A percentile compares a stretch with the other conserved stretches of the same genome.
phyloP scores from a whole-genome alignment of 2,329 filamentous ascomycete genomes.

The Fusarium lyarnte region DNA sequence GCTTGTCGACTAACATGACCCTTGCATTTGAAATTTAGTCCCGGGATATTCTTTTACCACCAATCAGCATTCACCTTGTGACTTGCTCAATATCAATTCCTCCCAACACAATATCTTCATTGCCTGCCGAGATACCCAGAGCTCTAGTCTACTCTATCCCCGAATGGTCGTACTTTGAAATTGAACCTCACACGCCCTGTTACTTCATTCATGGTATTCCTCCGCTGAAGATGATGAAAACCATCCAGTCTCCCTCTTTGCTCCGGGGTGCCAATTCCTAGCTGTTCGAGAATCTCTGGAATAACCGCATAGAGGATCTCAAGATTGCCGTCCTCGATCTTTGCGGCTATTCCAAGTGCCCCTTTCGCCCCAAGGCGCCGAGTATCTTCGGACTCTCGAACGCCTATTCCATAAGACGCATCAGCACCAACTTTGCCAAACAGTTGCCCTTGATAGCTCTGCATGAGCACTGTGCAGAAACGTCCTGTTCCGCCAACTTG shows the following conservation, averaged over 20 bases:
- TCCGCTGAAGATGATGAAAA: conserved; percentile 48
- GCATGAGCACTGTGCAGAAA: conserved; percentile 59
- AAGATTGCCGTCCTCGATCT: conserved; percentile 59
- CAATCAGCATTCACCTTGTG: conserved; percentile 2
- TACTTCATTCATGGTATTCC: conserved; percentile 52
- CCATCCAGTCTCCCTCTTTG: conserved; percentile 42
- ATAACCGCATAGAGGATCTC: conserved; percentile 56
- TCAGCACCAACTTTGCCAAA: conserved; percentile 61
- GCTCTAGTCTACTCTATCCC: background rate
- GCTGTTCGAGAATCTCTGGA: conserved; percentile 55
- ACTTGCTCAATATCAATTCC: background rate
- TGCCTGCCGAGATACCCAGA: background rate
- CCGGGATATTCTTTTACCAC: conserved; percentile 8
- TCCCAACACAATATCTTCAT: background rate
- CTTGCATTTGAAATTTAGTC: background rate
- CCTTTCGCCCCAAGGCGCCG: conserved; percentile 49
- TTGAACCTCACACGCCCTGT: conserved; percentile 44
- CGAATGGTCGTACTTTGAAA: conserved; percentile 17
- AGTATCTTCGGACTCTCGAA: conserved; percentile 52
- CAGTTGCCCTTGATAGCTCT: conserved; percentile 47
- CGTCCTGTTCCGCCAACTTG: conserved; percentile 56
- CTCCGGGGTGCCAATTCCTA: conserved; percentile 50
- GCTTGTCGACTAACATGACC: background rate
- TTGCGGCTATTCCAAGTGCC: conserved; percentile 56
- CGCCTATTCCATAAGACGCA: conserved; percentile 57